Conservation (phyloP, 371 early-diverging fungal species). For the Nematocida homosporus region DNA sequence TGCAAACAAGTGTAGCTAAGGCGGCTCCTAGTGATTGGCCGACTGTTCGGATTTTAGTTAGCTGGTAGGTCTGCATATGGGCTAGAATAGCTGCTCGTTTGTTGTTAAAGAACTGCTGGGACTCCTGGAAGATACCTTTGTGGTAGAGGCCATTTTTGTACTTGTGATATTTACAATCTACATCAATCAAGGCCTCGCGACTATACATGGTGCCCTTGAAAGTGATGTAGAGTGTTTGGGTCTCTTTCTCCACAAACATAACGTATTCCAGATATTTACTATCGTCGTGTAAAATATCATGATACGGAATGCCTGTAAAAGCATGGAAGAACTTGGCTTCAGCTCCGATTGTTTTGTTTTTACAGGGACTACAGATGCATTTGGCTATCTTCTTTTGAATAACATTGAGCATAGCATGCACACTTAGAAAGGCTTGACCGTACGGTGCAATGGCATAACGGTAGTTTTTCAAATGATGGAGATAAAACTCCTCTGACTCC, state of each 20-base stretch:
- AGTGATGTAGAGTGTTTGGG: constrained; percentile 36
- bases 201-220: constrained; percentile 45
- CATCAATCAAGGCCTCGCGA: constrained; percentile 51
- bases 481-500: constrained; percentile 29
- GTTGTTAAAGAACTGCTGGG: constrained; percentile 53
- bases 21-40: constrained; percentile 69
- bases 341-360: not conserved
- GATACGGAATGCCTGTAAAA: constrained; percentile 48
- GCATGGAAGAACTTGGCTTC: constrained; percentile 49
- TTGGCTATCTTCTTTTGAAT: constrained; percentile 11
- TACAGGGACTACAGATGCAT: constrained; percentile 29
- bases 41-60: constrained; percentile 61
- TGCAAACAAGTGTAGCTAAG: constrained; percentile 62
- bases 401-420: constrained; percentile 49
- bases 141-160: constrained; percentile 56
- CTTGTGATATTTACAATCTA: constrained; percentile 46
- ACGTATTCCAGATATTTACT: constrained; percentile 52
- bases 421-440: constrained; percentile 40
- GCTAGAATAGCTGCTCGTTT: constrained; percentile 32
- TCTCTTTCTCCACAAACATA: constrained; percentile 33
- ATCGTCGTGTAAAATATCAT: constrained; percentile 38
- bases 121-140: constrained; percentile 61
- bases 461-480: constrained; percentile 23
- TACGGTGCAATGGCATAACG: constrained; percentile 46
- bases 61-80: constrained; percentile 15